Evolutionary conservation across 352 stramenopile species (phyloP), one percentile per base, ranked within the genome.

Genomic region (Thalassiosira exigua): DNA sequence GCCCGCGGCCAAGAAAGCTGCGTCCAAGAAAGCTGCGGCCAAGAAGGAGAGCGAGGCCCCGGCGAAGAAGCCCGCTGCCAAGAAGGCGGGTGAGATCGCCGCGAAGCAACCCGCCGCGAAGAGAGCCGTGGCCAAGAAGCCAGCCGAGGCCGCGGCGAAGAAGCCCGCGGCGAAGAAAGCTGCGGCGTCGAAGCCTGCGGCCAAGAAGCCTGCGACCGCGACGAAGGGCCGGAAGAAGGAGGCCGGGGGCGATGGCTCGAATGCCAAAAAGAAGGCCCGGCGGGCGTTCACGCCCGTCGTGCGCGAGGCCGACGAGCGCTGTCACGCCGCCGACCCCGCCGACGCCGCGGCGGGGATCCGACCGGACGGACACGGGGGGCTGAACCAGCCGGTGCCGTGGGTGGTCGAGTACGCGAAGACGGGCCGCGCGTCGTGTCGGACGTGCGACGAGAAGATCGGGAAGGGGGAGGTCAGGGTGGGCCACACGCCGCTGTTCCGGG

Each of bases 401-500:
- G 42, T 74, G 0, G 56, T 91, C 0, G 86, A 93, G 53, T 92
- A 92, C 53, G 64, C 81, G 32, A 75, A 82, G 3, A 84, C 87
- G 9, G 76, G 80, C 12, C 77, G 89, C 26, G 84, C 89, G 3
- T 89, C 79, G 7, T 94, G 89, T 54, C 67, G 79, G 12, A 67
- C 86, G 21, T 94, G 89, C 68, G 89, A 94, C 69, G 70, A 83
- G 54, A 66, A 42, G 11, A 93, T 94, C 66, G 26, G 22, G 4
- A 92, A 92, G 54, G 70, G 70, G 22, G 61, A 68, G 0, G 9
- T 93, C 1, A 79, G 87, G 17, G 57, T 92, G 26, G 84, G 84
- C 0, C 79, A 90, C 53, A 56, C 60, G 11, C 89, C 89, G 11
- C 66, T 93, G 0, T 94, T 94, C 83, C 79, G 89, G 19, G 89